Percentiles rank a stretch among this genome's conserved stretches.
Evolutionary conservation across 2,329 filamentous ascomycete species (phyloP).

Genomic region (Xylaria sp.): DNA sequence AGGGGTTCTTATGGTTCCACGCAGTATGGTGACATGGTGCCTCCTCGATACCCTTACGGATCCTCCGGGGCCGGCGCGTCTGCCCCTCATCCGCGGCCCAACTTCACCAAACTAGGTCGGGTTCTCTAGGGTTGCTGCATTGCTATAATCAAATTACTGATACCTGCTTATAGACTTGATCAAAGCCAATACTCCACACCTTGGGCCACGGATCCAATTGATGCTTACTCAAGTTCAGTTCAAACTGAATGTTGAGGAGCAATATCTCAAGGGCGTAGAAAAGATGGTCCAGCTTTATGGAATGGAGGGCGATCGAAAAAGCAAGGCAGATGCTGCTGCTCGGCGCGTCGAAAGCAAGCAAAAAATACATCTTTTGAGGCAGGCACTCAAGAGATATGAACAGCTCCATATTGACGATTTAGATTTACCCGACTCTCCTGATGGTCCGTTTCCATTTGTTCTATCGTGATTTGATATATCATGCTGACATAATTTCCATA

Average conservation of each 20-base stretch:
- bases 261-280: constrained; percentile 98
- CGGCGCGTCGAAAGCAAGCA: constrained; percentile 94
- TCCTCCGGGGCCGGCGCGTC: constrained; percentile 75
- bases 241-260: constrained; percentile 98
- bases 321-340: constrained; percentile 89
- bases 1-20: constrained; percentile 72
- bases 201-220: constrained; percentile 96
- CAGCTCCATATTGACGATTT: constrained; percentile 91
- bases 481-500: constrained; percentile 52
- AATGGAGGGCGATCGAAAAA: constrained; percentile 97
- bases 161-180: constrained; percentile 77
- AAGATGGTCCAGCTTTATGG: constrained; percentile 99
- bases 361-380: constrained; percentile 95
- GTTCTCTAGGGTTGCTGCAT: constrained; percentile 7
- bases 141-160: constrained; percentile 14
- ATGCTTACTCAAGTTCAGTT: constrained; percentile 99
- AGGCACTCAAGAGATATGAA: constrained; percentile 95
- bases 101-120: constrained; percentile 96
- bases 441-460: constrained; percentile 69
- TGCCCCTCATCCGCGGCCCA: constrained; percentile 80
- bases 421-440: constrained; percentile 78
- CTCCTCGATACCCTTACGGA: constrained; percentile 81
- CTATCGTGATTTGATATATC: background rate
- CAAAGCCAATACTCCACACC: constrained; percentile 96
- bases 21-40: constrained; percentile 77